Conservation (phyloP, 805 yeast species). For the Myxozyma neotropica region DNA sequence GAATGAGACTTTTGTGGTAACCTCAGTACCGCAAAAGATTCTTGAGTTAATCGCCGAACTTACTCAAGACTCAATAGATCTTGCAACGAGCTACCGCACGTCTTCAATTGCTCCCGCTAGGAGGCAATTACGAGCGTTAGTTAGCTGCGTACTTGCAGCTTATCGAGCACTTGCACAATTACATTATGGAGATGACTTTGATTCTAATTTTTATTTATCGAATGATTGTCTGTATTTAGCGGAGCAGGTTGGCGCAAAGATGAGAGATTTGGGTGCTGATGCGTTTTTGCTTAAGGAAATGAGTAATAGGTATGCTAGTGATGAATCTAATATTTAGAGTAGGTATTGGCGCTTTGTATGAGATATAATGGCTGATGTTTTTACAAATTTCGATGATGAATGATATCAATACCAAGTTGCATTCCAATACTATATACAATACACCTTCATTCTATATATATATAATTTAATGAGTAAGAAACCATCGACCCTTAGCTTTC, state of each 20-base stretch:
- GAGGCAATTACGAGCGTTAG: conserved; percentile 17
- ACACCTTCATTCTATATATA: neutral
- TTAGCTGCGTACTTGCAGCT: conserved; percentile 18
- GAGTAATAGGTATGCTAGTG: conserved; percentile 2
- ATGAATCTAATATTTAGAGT: neutral
- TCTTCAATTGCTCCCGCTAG: conserved; percentile 26
- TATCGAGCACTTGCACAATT: conserved; percentile 33
- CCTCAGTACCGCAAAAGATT: conserved; percentile 22
- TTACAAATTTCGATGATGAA: neutral
- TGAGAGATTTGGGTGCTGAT: conserved; percentile 29
- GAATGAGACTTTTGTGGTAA: conserved; percentile 31
- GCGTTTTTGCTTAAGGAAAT: conserved; percentile 32
- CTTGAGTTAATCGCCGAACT: conserved; percentile 17
- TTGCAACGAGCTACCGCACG: conserved; percentile 7
- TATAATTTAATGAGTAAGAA: conserved; percentile 64
- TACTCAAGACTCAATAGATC: conserved; percentile 5
- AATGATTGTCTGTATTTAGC: conserved; percentile 31
- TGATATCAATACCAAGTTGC: too few relatives aligned
- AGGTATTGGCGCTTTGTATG: neutral
- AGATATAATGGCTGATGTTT: too few relatives aligned
- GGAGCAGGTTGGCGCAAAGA: conserved; percentile 20
- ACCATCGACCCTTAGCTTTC: conserved; percentile 91
- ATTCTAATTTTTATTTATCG: conserved; percentile 21
- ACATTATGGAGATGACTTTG: conserved; percentile 23
- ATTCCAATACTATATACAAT: neutral